Evolutionary conservation across 768 basidiomycete genomes (phyloP), one percentile per base, ranked within the genome.

Genomic region (Xerocomellus amylosporus): DNA sequence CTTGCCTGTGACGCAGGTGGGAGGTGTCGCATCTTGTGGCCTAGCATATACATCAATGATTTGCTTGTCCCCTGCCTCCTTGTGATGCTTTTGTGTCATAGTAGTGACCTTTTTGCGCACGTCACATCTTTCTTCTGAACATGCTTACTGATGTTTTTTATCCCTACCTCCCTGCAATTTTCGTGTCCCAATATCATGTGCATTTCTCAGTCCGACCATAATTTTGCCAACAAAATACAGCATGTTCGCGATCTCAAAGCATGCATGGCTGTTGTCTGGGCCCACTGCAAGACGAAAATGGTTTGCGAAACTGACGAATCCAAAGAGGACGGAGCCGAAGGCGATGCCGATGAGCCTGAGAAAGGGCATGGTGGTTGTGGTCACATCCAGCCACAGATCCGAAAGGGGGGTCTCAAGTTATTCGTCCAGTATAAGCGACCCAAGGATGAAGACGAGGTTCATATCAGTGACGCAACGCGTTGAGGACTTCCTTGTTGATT

Each of bases 321-420:
- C 46, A 90, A 91, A 71, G 92, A 94, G 58, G 93, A 94, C 63
- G 85, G 82, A 53, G 88, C 82, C 30, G 87, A 83, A n/a, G 80
- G 77, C 33, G 73, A 75, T 36, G 85, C 82, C 14, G 76, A 73
- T 38, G 92, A 91, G 58, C 78, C 82, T 44, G 92, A 91, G 76
- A 89, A 86, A 66, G 92, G 93, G 2, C 97, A 98, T 57, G 95
- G 93, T n/a, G 97, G 97, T 15, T 98, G 97, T 71, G 97, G 97
- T 41, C 92, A 94, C 64, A 71, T 79, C 26, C 97, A 99, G 70
- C 97, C 97, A 0, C 76, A 80, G 48, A 82, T 98, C 63, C 76
- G 97, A 58, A 98, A 95, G 75, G 97, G 98, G 70, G 97, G 93
- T 13, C 71, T 98, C 56, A 98, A 98, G 74, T 78, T 98, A 26